Evolutionary conservation across 2,329 filamentous ascomycete genomes (phyloP).

Genomic region (Plectosphaerella sp.): DNA sequence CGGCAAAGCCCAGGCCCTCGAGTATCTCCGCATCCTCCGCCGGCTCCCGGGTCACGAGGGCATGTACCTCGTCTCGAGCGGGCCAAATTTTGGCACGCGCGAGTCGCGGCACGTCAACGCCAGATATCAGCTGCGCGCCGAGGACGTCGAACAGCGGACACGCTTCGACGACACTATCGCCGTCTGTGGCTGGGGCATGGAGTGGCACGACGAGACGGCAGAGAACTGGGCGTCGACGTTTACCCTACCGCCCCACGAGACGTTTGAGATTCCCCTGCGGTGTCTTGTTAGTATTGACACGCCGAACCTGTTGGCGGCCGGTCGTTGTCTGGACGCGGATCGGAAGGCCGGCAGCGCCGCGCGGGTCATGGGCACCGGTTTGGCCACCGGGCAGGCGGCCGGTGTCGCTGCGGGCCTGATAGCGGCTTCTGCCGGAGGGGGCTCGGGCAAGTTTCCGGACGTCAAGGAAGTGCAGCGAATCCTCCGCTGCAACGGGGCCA

Average conservation of each 20-base stretch:
- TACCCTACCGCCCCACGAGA: not conserved
- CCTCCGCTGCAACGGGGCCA: not conserved
- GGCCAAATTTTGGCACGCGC: not conserved
- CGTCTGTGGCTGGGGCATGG: not conserved
- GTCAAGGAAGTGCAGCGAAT: not conserved
- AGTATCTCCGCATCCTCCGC: not conserved
- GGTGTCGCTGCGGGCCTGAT: not conserved
- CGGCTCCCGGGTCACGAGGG: not conserved
- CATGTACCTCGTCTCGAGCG: not conserved
- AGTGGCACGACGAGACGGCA: not conserved
- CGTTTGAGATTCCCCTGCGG: not conserved
- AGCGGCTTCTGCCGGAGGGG: not conserved
- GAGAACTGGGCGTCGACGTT: not conserved
- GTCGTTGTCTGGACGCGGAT: not conserved
- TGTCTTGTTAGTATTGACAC: not conserved
- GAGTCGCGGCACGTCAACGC: not conserved
- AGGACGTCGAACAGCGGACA: not conserved
- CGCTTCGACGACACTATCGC: not conserved
- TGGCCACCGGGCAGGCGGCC: not conserved
- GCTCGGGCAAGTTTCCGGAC: not conserved
- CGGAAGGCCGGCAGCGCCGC: not conserved
- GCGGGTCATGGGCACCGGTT: not conserved
- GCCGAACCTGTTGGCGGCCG: not conserved
- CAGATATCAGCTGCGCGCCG: not conserved
- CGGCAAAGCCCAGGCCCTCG: not conserved